phyloP scores from a whole-genome alignment of 371 early-diverging fungal species.

The Lichtheimia hyalospora region DNA sequence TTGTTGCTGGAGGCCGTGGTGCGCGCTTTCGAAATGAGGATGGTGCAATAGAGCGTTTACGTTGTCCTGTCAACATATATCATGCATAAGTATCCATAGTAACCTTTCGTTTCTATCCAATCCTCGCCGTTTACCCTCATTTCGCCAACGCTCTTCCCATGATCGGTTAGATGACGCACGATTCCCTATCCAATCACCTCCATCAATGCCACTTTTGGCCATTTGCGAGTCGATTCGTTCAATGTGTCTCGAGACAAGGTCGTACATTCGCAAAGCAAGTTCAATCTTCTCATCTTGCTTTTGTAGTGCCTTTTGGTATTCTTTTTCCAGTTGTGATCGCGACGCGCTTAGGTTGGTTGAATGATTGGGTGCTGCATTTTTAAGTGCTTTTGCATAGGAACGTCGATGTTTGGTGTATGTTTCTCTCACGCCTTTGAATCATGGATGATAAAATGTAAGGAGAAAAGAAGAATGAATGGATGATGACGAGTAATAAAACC shows the following conservation, averaged over 20 bases:
- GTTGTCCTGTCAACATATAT: neutral
- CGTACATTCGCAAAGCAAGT: conserved; percentile 49
- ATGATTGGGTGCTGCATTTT: conserved; percentile 10
- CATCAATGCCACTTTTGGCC: conserved; percentile 35
- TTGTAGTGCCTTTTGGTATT: conserved; percentile 44
- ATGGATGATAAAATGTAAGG: neutral
- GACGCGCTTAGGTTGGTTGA: conserved; percentile 22
- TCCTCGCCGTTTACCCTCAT: neutral
- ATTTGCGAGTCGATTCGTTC: conserved; percentile 53
- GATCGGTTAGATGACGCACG: neutral
- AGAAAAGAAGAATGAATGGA: neutral
- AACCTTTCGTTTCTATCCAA: too few relatives aligned
- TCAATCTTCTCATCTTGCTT: conserved; percentile 56
- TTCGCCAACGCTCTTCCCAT: neutral
- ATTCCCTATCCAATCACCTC: conserved; percentile 30
- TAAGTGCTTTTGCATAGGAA: conserved; percentile 20
- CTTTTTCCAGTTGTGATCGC: conserved; percentile 39
- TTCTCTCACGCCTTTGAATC: conserved; percentile 15
- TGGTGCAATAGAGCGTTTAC: conserved; percentile 1
- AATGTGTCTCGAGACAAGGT: conserved; percentile 48
- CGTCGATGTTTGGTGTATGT: conserved; percentile 31
- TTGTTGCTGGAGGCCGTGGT: conserved; percentile 28
- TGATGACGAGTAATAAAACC: neutral
- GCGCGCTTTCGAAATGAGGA: conserved; percentile 1
- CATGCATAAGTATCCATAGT: neutral